A percentile compares a stretch with the other conserved stretches of the same genome.
phyloP scores from a whole-genome alignment of 2,329 filamentous ascomycete species.

The Blumeriella jaapii region DNA sequence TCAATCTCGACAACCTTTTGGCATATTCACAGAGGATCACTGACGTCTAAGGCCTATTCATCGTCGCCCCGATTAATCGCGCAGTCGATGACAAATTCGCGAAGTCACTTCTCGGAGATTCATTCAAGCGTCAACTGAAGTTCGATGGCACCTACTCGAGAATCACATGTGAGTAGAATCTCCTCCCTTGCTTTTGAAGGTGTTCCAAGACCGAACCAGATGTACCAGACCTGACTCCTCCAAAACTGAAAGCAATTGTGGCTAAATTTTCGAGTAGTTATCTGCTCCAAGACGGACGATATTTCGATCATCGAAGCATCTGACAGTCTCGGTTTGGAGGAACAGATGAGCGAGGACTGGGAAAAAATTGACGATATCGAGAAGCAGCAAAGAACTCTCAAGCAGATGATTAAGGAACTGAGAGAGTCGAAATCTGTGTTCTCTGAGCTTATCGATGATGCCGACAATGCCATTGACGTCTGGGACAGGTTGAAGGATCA shows the following conservation, averaged over 20 bases:
- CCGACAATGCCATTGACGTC: constrained; percentile 33
- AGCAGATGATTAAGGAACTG: constrained; percentile 15
- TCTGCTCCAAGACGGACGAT: constrained; percentile 53
- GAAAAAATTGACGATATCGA: constrained; percentile 8
- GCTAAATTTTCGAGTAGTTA: too few species aligned
- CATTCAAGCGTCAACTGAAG: constrained; percentile 6
- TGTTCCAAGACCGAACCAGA: too few species aligned
- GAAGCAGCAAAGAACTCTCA: not conserved
- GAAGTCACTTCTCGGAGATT: constrained; percentile 5
- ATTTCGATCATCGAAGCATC: constrained; percentile 33
- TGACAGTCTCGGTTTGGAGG: constrained; percentile 21
- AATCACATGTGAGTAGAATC: too few species aligned
- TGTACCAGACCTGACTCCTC: too few species aligned
- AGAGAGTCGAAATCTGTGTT: constrained; percentile 29
- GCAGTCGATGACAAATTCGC: constrained; percentile 38
- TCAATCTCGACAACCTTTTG: too few species aligned
- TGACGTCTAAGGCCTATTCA: constrained; percentile 40
- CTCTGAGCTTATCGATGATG: constrained; percentile 26
- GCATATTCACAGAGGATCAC: too few species aligned
- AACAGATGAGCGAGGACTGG: constrained; percentile 29
- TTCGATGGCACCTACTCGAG: constrained; percentile 31
- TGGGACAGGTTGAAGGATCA: constrained; percentile 27
- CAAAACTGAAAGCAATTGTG: too few species aligned
- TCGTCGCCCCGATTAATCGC: constrained; percentile 35
- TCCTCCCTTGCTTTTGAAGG: too few species aligned